Evolutionary conservation across 1,284 basidiomycete genomes (phyloP), one percentile per base, ranked within the genome.

Genomic region (Heterobasidion parviporum): DNA sequence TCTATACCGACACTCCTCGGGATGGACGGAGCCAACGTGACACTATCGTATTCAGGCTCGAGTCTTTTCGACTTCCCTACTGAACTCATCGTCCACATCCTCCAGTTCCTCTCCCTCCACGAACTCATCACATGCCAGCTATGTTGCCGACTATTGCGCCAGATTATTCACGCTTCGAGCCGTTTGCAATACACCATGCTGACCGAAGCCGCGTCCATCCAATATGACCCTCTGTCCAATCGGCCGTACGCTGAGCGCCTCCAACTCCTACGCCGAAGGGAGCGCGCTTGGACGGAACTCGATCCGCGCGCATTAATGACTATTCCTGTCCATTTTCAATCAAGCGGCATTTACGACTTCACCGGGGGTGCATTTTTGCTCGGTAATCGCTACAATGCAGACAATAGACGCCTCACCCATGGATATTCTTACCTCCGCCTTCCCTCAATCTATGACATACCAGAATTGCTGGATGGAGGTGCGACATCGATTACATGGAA

Each of bases 401-500:
- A 43, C 1, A 52, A 36, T 9, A 53, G 52, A n/a, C 38, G 50
- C 14, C 46, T 52, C 10, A 61, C 60, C 1, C 26, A 34, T 8
- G 60, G 60, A 4, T 60, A 58, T 16, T 55, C 59, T 41, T 60
- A 62, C 44, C 10, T 60, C 12, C 16, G 41, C 8, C 53, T 60
- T n/a, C 61, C 61, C 6, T 58, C 61, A 3, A 44, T 62, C 7
- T 41, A 41, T 41, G 38, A 41, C n/a, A 26, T 26, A 26, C 26
- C 26, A 26, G 38, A 41, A 41, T 41, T 41, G 38, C 38, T n/a
- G 38, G 26, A 26, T 26, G 26, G 26, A 26, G 26, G 26, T 26
- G 26, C 44, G 46, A 43, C 2, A 51, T 36, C 4, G 43, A 44
- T 10, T 33, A 18, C 6, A 46, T 78, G 75, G 75, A 61, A 55